Percentiles rank a stretch among this genome's conserved stretches.
These are phyloP conservation scores for Oropetium thomaeum DNA, from an alignment of 176 grass and related monocot species.

Conservation along the genomic window DNA sequence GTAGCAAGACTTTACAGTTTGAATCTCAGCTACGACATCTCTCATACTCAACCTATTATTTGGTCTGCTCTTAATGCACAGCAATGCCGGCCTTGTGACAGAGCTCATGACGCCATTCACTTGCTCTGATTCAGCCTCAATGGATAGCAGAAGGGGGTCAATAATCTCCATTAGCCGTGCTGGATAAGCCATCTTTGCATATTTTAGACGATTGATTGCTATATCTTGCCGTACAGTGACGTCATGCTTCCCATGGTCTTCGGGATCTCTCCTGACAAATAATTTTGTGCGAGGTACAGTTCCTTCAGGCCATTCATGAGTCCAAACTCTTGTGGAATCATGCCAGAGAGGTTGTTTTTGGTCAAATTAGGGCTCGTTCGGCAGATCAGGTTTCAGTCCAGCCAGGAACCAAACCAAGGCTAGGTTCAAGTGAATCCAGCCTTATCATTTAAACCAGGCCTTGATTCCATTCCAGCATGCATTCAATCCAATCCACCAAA, in stretches of 20 bases:
- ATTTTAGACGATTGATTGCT: slow-evolving; percentile 18
- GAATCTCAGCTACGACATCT: neutral
- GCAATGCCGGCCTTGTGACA: slow-evolving; percentile 5
- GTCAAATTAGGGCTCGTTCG: too few relatives aligned
- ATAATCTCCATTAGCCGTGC: slow-evolving; percentile 12
- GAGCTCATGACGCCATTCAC: neutral
- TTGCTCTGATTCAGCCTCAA: neutral
- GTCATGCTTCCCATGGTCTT: slow-evolving; percentile 7
- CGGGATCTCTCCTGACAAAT: slow-evolving; percentile 38
- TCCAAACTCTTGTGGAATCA: slow-evolving; percentile 42
- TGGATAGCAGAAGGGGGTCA: neutral
- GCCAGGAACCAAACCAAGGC: too few relatives aligned
- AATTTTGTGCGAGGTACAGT: slow-evolving; percentile 45
- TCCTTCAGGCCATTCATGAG: slow-evolving; percentile 28
- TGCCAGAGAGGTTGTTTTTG: slow-evolving; percentile 40
- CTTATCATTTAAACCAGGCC: too few relatives aligned
- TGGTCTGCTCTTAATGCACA: slow-evolving; percentile 19
- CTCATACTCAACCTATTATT: slow-evolving; percentile 1
- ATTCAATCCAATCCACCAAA: too few relatives aligned
- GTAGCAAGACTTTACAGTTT: neutral
- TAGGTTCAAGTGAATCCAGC: too few relatives aligned
- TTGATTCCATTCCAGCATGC: too few relatives aligned
- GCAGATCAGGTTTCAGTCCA: too few relatives aligned
- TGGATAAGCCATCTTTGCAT: slow-evolving; percentile 17
- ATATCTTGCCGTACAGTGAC: slow-evolving; percentile 33